Evolutionary conservation across 768 basidiomycete species (phyloP).

Genomic region (Russula sp.): DNA sequence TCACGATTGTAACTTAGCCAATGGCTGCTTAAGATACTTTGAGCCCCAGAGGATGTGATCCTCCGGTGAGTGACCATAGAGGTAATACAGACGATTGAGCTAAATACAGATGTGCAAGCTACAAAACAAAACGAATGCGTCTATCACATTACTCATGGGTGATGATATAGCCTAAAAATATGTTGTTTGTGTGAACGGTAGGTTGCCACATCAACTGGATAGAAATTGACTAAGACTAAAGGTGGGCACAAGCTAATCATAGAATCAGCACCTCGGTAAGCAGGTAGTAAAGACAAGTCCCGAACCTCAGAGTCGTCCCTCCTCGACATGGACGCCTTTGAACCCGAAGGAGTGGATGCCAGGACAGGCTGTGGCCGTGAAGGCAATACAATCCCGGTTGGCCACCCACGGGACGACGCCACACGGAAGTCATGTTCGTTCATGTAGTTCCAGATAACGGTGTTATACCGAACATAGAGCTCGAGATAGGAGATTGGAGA

Average conservation of each 20-base stretch:
- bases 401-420: constrained; percentile 34
- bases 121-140: constrained; percentile 16
- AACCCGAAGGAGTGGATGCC: not conserved
- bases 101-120: constrained; percentile 21
- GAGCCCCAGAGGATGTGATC: not conserved
- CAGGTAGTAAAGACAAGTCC: not conserved
- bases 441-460: constrained; percentile 53
- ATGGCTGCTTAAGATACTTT: not conserved
- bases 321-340: constrained; percentile 8
- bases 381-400: constrained; percentile 44
- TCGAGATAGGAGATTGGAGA: constrained; percentile 58
- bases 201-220: not conserved
- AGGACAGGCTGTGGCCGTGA: constrained; percentile 24
- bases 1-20: constrained; percentile 41
- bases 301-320: constrained; percentile 16
- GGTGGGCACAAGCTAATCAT: constrained; percentile 8
- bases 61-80: not conserved
- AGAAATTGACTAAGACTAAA: constrained; percentile 17
- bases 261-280: not conserved
- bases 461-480: constrained; percentile 57
- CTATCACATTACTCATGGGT: not conserved
- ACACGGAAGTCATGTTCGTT: constrained; percentile 45
- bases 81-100: constrained; percentile 4
- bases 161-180: not conserved
- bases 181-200: constrained; percentile 8